These are phyloP conservation scores for Fusarium brachygibbosum DNA, from an alignment of 2,329 filamentous ascomycete genomes.

Conservation along the genomic window DNA sequence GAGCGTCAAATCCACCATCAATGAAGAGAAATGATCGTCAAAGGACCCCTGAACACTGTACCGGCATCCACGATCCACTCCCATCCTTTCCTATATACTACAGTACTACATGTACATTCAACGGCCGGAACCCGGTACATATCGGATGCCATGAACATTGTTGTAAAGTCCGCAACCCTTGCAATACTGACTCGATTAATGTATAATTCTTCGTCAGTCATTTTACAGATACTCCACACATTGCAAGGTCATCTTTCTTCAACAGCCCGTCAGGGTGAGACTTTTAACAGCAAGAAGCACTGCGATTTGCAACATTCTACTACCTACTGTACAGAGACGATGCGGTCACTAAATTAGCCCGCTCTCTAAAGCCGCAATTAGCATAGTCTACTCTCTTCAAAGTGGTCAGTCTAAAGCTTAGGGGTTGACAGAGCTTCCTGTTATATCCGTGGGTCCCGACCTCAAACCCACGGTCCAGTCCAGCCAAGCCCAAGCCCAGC, in stretches of 20 bases:
- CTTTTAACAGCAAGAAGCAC: not conserved
- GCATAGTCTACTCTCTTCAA: constrained; percentile 2
- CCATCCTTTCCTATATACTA: not conserved
- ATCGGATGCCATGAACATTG: not conserved
- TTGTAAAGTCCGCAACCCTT: not conserved
- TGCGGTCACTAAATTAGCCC: not conserved
- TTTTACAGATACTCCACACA: not conserved
- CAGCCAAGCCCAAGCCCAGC: not conserved
- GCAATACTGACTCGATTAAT: constrained; percentile 2
- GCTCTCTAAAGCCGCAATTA: not conserved
- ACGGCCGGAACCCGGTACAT: not conserved
- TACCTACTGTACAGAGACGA: not conserved
- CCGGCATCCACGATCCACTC: constrained; percentile 13
- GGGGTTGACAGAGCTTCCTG: not conserved
- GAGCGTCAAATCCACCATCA: not conserved
- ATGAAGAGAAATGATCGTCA: constrained; percentile 16
- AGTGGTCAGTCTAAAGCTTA: not conserved
- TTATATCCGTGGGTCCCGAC: not conserved
- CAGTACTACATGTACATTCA: not conserved
- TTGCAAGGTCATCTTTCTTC: not conserved
- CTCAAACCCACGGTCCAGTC: not conserved
- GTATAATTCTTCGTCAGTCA: not conserved
- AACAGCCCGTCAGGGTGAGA: not conserved
- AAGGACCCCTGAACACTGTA: constrained; percentile 20
- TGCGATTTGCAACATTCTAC: not conserved